These are phyloP conservation scores for Marasmius sp. DNA, from an alignment of 1,284 basidiomycete species.

Conservation along the genomic window DNA sequence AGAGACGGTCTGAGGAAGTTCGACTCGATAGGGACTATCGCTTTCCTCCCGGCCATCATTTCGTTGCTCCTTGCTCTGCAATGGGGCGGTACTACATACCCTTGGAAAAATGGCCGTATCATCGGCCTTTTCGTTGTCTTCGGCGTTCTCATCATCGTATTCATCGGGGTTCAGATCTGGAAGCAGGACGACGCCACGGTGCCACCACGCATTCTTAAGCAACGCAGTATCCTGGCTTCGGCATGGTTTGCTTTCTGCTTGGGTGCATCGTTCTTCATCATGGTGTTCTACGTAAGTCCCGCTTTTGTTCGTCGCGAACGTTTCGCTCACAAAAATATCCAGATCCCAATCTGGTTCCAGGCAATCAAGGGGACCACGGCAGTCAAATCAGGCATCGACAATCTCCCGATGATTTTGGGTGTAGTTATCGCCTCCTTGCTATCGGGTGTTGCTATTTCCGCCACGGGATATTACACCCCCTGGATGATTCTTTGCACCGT, in stretches of 20 bases:
- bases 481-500: not conserved
- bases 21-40: not conserved
- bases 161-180: conserved; percentile 11
- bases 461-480: not conserved
- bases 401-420: conserved; percentile 1
- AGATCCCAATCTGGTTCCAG: conserved; percentile 11
- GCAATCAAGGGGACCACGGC: conserved; percentile 3
- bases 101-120: conserved; percentile 11
- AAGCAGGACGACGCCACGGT: conserved; percentile 11
- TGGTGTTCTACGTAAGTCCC: conserved; percentile 10
- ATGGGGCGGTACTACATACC: conserved; percentile 13
- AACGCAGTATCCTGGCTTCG: conserved; percentile 5
- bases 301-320: not conserved
- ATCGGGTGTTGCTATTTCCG: not conserved
- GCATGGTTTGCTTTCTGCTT: conserved; percentile 2
- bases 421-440: conserved; percentile 2
- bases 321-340: not conserved
- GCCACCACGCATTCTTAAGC: conserved; percentile 8
- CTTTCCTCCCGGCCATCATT: conserved; percentile 9
- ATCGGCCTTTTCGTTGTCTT: conserved; percentile 14
- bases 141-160: not conserved
- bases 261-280: conserved; percentile 7
- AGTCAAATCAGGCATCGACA: conserved; percentile 6
- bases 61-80: conserved; percentile 12
- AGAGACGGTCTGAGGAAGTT: not conserved